Base-by-base conservation (phyloP, 164 flowering plant species). In the Houttuynia cordata region DNA sequence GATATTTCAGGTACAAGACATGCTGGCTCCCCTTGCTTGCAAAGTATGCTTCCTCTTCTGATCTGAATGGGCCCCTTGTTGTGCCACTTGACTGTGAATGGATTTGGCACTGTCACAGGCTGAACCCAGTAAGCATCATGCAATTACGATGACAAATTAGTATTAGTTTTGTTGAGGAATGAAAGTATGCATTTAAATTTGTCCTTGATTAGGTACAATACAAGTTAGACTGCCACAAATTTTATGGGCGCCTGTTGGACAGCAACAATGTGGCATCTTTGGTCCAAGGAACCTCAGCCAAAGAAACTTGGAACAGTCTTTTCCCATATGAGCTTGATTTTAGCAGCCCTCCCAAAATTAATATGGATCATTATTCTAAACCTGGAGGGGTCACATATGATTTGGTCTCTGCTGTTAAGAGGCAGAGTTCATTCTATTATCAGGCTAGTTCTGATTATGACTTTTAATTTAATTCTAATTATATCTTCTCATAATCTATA, bases 51-150 rank as follows among this genome's bases (percentile, higher is more conserved):
- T 75, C 81, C 61, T 76, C 77, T 54, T 73, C 53, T 15, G 42
- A 73, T 66, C 62, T 60, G 30, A 79, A 81, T 68, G 84, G 84
- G 52, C 85, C 82, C 49, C 66, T 93, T 72, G 95, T 93, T 73
- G 89, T 85, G 65, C 97, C 99, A 62, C 82, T 93, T 71, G 99
- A 93, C 61, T 90, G 97, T 75, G 97, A 93, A 78, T 93, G 99
- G 99, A 58, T 93, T 63, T 93, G 99, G 97, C 99, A 93, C 58
- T 93, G 96, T 64, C 97, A 93, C 77, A 80, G 97, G 73, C 97
- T 93, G 24, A 90, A 93, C 70, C 99, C 99, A 24, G 99, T 93
- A 78, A 14, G 79, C 25, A 57, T 68, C 59, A 45, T 59, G 20
- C 4, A 34, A 53, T 12, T 19, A 22, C n/a, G n/a, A n/a, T n/a